Percentiles rank a stretch among this genome's conserved stretches.
These are phyloP conservation scores for Carex littledalei DNA, from an alignment of 176 grass and related monocot genomes.

Conservation along the genomic window DNA sequence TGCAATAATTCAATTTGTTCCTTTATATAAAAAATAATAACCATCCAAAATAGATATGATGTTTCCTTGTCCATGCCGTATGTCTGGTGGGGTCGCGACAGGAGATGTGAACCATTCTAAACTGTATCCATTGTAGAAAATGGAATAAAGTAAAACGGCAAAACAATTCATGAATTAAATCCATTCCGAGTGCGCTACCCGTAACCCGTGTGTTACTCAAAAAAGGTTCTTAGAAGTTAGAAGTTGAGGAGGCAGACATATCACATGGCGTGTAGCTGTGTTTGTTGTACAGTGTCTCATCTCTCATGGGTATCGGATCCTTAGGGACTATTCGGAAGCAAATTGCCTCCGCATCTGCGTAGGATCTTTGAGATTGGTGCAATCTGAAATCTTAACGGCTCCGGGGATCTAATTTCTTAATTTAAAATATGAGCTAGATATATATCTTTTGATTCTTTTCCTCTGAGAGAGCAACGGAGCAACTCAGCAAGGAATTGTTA, in stretches of 20 bases:
- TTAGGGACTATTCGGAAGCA: not conserved
- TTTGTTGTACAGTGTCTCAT: not conserved
- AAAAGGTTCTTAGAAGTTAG: not conserved
- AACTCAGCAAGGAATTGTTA: not conserved
- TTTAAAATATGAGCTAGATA: not conserved
- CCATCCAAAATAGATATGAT: not conserved
- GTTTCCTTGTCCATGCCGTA: not conserved
- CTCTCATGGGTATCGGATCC: conserved; percentile 5
- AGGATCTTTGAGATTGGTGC: not conserved
- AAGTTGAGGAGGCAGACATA: not conserved
- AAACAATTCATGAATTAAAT: not conserved
- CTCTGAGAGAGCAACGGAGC: not conserved
- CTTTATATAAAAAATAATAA: not conserved
- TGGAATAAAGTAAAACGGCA: not conserved
- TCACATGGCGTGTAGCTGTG: conserved; percentile 22
- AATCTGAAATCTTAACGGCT: not conserved
- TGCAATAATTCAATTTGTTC: not conserved
- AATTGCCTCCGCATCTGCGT: not conserved
- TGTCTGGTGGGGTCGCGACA: not conserved
- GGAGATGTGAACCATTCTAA: not conserved
- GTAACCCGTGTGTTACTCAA: not conserved
- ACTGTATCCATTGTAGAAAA: not conserved
- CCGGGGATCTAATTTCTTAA: not conserved
- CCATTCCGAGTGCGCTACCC: not conserved
- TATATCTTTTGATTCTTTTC: not conserved